These are phyloP conservation scores for Polyporus arcularius DNA, from an alignment of 768 basidiomycete species.

Conservation along the genomic window DNA sequence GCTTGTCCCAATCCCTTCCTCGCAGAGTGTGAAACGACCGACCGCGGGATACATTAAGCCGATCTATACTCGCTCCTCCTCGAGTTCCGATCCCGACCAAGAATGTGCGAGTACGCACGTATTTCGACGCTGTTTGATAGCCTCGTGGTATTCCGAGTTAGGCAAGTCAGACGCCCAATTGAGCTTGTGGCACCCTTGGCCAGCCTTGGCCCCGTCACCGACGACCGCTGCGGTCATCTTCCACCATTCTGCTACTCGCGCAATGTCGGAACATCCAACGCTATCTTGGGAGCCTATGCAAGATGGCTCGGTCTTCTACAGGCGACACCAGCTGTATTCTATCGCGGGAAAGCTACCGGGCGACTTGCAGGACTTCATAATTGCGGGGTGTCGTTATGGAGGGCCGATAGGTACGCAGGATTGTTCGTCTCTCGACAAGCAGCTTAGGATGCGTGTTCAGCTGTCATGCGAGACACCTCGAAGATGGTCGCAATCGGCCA, in stretches of 20 bases:
- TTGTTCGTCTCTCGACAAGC: neutral
- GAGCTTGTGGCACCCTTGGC: too few species aligned
- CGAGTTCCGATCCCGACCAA: too few species aligned
- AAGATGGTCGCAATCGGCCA: slow-evolving; percentile 77
- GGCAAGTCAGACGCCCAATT: too few species aligned
- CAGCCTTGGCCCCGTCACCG: neutral
- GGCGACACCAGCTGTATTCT: slow-evolving; percentile 81
- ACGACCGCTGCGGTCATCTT: neutral
- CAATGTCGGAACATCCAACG: slow-evolving; percentile 70
- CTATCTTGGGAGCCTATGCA: slow-evolving; percentile 90
- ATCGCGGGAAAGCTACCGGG: slow-evolving; percentile 72
- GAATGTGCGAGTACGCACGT: too few species aligned
- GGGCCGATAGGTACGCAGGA: slow-evolving; percentile 77
- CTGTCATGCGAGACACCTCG: slow-evolving; percentile 82
- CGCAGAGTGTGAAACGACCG: too few species aligned
- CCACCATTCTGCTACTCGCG: neutral
- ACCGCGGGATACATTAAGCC: too few species aligned
- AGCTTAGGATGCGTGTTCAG: slow-evolving; percentile 40
- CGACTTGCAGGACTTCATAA: slow-evolving; percentile 74
- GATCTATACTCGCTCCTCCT: too few species aligned
- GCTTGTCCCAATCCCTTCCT: too few species aligned
- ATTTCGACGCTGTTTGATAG: too few species aligned
- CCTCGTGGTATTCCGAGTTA: too few species aligned
- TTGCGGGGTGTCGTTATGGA: slow-evolving; percentile 82
- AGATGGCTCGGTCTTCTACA: slow-evolving; percentile 85